Evolutionary conservation across 441 rosid genomes (phyloP), one percentile per base, ranked within the genome.

Genomic region (Mallotus japonicus): DNA sequence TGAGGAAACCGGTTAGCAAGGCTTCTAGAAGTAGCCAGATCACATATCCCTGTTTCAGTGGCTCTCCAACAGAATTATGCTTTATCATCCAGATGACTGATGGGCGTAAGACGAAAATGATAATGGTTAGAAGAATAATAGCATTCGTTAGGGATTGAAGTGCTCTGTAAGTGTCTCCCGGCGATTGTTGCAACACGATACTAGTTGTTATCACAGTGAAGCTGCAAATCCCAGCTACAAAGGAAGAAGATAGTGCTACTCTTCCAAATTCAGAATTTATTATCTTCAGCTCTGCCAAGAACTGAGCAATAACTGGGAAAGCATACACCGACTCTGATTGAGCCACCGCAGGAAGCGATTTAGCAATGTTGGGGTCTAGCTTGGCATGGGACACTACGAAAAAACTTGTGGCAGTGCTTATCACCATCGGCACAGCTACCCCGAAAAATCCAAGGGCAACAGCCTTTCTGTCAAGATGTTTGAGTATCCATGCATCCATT

Each of bases 61-160:
- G 78, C 66, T 72, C 62, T 55, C 84, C 84, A 56, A 71, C 75
- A 7, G 86, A 76, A 32, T 74, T 83, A 9, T 42, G 61, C 75
- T 64, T 68, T 17, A 73, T 59, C 17, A 73, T 64, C 78, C 78
- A 76, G 49, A 80, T 17, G 44, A 78, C 61, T 10, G 68, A 62
- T 0, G 80, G 82, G 17, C 75, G 82, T 9, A 80, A 60, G 46
- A 76, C 61, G 51, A 70, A 71, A 20, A 78, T 9, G 14, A 80
- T 74, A 58, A 76, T 3, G 28, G 32, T 2, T 20, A 65, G 10
- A 24, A 78, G 59, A 54, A 40, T 64, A 51, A 65, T 0, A 11
- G 24, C 24, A 10, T 61, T 16, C 1, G 50, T 9, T 34, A 70
- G 9, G 9, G 49, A 8, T 24, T 10, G 20, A 4, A 72, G n/a